Conservation (phyloP, 202 grass and related monocot species). For the Carex arenaria region DNA sequence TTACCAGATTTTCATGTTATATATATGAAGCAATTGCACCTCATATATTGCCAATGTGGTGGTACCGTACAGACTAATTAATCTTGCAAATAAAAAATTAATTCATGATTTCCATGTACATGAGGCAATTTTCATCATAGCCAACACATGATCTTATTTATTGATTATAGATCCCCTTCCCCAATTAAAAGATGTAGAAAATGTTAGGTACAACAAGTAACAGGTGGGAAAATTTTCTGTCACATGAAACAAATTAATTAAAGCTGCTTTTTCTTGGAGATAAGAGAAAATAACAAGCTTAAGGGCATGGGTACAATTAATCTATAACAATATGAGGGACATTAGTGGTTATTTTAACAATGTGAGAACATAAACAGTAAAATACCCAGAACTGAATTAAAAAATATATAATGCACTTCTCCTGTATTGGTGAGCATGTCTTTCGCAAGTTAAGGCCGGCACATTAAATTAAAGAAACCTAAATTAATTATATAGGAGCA, state of each 20-base stretch:
- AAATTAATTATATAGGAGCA: background rate
- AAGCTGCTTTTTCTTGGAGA: background rate
- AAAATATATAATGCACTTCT: background rate
- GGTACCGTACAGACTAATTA: background rate
- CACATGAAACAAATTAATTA: background rate
- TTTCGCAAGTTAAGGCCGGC: slow-evolving; percentile 3
- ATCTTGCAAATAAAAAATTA: background rate
- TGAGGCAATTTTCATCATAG: background rate
- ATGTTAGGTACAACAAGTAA: slow-evolving; percentile 9
- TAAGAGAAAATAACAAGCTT: background rate
- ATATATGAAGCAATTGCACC: background rate
- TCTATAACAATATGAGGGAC: background rate
- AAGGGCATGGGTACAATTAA: background rate
- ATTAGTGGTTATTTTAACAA: background rate
- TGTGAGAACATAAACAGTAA: background rate
- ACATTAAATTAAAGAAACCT: background rate
- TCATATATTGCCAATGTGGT: background rate
- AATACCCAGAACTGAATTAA: background rate
- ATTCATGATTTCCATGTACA: background rate
- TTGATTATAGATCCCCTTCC: slow-evolving; percentile 1
- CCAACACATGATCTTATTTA: slow-evolving; percentile 10
- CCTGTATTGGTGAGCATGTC: slow-evolving; percentile 13
- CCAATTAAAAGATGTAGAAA: background rate
- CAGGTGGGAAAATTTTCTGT: background rate
- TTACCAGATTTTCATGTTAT: background rate